A percentile compares a stretch with the other conserved stretches of the same genome.
These are phyloP conservation scores for Protoeuglena noctilucae DNA, from an alignment of 139 green algal genomes.

Conservation along the genomic window DNA sequence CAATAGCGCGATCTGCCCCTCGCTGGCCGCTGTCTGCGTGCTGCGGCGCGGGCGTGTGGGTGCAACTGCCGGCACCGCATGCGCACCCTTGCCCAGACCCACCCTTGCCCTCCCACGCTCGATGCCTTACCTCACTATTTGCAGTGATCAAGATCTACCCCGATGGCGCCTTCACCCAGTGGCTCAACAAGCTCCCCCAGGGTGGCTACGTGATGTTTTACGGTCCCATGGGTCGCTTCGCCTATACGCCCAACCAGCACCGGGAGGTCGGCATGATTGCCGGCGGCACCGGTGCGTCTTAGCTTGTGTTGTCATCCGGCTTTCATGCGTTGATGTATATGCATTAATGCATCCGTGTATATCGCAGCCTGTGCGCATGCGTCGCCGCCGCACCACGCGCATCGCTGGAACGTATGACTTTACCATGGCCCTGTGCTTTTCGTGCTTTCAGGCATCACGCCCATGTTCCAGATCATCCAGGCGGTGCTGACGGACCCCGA, in stretches of 20 bases:
- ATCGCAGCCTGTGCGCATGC: too few species aligned
- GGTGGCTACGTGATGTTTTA: conserved; percentile 28
- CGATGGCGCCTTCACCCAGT: conserved; percentile 1
- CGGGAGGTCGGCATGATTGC: conserved; percentile 54
- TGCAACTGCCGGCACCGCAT: background rate
- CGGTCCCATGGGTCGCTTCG: conserved; percentile 50
- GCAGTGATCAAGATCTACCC: background rate
- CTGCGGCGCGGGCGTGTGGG: background rate
- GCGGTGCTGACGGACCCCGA: conserved; percentile 34
- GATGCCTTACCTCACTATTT: background rate
- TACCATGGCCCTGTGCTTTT: too few species aligned
- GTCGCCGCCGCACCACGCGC: too few species aligned
- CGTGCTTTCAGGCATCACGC: conserved; percentile 51
- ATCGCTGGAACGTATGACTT: too few species aligned
- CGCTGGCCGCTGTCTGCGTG: background rate
- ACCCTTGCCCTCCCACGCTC: background rate
- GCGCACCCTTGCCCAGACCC: background rate
- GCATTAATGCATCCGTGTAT: too few species aligned
- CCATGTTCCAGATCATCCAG: conserved; percentile 47
- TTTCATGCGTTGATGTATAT: too few species aligned
- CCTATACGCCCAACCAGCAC: conserved; percentile 48
- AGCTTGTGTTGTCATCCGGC: too few species aligned
- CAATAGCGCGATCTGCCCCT: conserved; percentile 36
- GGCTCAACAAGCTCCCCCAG: background rate
- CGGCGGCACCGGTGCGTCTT: too few species aligned